These are phyloP conservation scores for Aureobasidium mangrovei DNA, from an alignment of 2,329 filamentous ascomycete genomes.

Conservation along the genomic window DNA sequence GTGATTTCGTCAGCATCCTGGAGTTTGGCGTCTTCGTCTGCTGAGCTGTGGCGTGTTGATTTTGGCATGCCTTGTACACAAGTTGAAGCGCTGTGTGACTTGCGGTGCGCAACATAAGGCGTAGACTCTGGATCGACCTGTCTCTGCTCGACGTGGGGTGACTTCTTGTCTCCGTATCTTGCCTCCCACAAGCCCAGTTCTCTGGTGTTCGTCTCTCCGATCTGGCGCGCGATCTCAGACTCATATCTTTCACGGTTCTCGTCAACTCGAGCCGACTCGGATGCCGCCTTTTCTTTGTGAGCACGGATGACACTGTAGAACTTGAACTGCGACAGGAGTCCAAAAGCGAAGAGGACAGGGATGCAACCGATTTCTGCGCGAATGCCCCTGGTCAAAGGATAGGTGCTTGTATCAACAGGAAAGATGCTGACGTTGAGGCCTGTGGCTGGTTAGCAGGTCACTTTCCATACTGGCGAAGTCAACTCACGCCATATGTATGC, in stretches of 20 bases:
- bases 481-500: constrained; percentile 71
- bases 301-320: constrained; percentile 71
- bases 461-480: neutral
- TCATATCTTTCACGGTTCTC: constrained; percentile 58
- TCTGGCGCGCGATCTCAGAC: constrained; percentile 57
- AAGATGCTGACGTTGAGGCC: constrained; percentile 71
- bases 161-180: constrained; percentile 56
- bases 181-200: constrained; percentile 68
- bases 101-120: neutral
- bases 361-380: constrained; percentile 74
- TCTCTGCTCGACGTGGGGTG: constrained; percentile 16
- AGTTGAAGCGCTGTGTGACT: neutral
- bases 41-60: neutral
- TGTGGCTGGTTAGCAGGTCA: constrained; percentile 23
- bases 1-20: neutral
- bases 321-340: constrained; percentile 74
- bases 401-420: constrained; percentile 64
- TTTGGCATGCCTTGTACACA: neutral
- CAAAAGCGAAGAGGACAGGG: constrained; percentile 63
- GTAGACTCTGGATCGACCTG: neutral
- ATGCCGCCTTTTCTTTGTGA: constrained; percentile 39
- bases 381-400: constrained; percentile 79
- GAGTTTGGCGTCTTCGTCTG: neutral
- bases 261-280: constrained; percentile 41
- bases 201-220: constrained; percentile 53